A percentile compares a stretch with the other conserved stretches of the same genome.
These are phyloP conservation scores for Phytophthora citricola DNA, from an alignment of 352 stramenopile species.

Conservation along the genomic window DNA sequence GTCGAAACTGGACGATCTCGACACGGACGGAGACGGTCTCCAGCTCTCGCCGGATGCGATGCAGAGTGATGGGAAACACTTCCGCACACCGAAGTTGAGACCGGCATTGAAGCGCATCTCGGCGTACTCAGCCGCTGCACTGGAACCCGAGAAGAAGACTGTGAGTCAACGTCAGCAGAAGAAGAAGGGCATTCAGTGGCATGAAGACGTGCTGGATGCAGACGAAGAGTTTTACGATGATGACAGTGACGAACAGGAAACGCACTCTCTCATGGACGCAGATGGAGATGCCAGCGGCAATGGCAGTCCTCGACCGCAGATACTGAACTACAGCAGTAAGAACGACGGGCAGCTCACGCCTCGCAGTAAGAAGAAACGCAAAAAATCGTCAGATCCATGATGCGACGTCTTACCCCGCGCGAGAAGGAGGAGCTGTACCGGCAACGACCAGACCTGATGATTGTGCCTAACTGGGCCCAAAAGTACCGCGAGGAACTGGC, in stretches of 20 bases:
- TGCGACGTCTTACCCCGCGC: constrained; percentile 77
- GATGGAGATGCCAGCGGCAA: constrained; percentile 33
- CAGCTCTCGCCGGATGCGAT: constrained; percentile 79
- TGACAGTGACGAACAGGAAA: constrained; percentile 55
- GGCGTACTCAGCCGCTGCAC: constrained; percentile 58
- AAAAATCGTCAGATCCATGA: constrained; percentile 77
- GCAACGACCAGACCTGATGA: constrained; percentile 85
- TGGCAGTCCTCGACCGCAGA: constrained; percentile 43
- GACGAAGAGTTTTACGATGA: constrained; percentile 85
- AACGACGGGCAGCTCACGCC: constrained; percentile 61
- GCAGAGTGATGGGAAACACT: constrained; percentile 66
- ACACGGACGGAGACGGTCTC: constrained; percentile 83
- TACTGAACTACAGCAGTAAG: constrained; percentile 66
- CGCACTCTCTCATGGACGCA: constrained; percentile 58
- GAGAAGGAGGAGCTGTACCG: constrained; percentile 89
- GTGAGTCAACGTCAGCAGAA: constrained; percentile 33
- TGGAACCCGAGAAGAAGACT: constrained; percentile 53
- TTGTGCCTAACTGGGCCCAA: constrained; percentile 89
- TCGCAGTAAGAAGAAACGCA: constrained; percentile 81
- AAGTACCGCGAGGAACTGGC: constrained; percentile 89
- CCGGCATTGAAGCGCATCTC: constrained; percentile 83
- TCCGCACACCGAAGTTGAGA: constrained; percentile 52
- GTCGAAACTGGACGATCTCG: constrained; percentile 73
- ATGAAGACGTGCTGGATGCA: constrained; percentile 78
- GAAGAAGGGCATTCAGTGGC: constrained; percentile 72